Conservation (phyloP, 2,329 filamentous ascomycete species). For the Escovopsis sp. region DNA sequence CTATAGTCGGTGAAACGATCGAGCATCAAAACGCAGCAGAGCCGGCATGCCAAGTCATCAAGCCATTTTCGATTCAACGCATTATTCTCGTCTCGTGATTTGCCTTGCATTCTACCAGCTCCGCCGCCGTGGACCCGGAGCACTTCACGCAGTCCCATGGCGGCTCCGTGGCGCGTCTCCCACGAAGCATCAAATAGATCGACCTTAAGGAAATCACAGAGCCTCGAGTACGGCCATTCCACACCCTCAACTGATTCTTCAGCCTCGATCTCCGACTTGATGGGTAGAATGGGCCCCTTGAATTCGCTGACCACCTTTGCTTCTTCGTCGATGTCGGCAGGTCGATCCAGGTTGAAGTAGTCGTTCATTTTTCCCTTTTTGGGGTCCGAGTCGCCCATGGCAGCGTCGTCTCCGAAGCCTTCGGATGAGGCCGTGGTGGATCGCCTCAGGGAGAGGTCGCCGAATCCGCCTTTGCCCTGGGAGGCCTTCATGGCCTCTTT, state of each 20-base stretch:
- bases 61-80: slow-evolving; percentile 71
- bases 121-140: slow-evolving; percentile 82
- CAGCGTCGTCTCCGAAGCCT: slow-evolving; percentile 44
- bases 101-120: slow-evolving; percentile 63
- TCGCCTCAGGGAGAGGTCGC: slow-evolving; percentile 64
- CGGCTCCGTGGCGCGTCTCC: slow-evolving; percentile 92
- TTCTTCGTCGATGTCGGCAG: slow-evolving; percentile 68
- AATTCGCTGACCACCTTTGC: slow-evolving; percentile 89
- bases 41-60: slow-evolving; percentile 84
- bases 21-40: slow-evolving; percentile 93
- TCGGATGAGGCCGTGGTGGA: slow-evolving; percentile 47
- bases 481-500: slow-evolving; percentile 74
- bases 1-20: slow-evolving; percentile 97
- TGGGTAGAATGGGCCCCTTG: slow-evolving; percentile 66
- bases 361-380: slow-evolving; percentile 56
- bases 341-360: slow-evolving; percentile 81
- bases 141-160: slow-evolving; percentile 86
- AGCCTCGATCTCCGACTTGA: slow-evolving; percentile 73
- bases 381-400: slow-evolving; percentile 38
- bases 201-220: slow-evolving; percentile 86
- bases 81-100: slow-evolving; percentile 61
- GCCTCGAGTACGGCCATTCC: slow-evolving; percentile 87
- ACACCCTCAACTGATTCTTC: slow-evolving; percentile 63
- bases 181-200: slow-evolving; percentile 88
- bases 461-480: slow-evolving; percentile 74